phyloP scores from a whole-genome alignment of 2,329 filamentous ascomycete genomes.

The Penicillium sp. region DNA sequence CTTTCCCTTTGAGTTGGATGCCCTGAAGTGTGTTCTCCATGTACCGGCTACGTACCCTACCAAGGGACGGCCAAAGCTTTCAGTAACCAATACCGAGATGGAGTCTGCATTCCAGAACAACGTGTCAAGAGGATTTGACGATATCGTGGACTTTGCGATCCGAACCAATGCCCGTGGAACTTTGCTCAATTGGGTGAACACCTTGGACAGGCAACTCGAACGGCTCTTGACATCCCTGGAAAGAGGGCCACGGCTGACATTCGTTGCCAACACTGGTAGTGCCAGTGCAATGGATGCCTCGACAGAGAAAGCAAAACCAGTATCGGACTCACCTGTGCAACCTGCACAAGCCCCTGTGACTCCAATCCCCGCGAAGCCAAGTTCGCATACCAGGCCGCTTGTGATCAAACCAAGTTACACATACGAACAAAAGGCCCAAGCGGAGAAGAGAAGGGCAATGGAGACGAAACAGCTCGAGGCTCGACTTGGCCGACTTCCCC shows the following conservation, averaged over 20 bases:
- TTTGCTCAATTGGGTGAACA: slow-evolving; percentile 61
- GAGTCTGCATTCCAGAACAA: slow-evolving; percentile 68
- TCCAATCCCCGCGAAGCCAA: not conserved
- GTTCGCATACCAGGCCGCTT: slow-evolving; percentile 4
- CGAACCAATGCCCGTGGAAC: slow-evolving; percentile 44
- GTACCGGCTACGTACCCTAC: slow-evolving; percentile 61
- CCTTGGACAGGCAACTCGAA: slow-evolving; percentile 67
- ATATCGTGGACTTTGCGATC: slow-evolving; percentile 51
- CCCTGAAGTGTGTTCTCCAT: slow-evolving; percentile 60
- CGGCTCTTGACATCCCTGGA: slow-evolving; percentile 61
- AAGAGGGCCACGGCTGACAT: slow-evolving; percentile 66
- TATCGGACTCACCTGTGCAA: not conserved
- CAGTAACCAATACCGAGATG: slow-evolving; percentile 63
- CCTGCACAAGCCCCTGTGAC: not conserved
- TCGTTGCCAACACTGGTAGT: slow-evolving; percentile 54
- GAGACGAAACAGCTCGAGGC: slow-evolving; percentile 70
- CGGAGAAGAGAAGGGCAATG: slow-evolving; percentile 56
- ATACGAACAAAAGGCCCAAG: slow-evolving; percentile 54
- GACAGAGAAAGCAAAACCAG: slow-evolving; percentile 2
- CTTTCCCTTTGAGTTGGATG: slow-evolving; percentile 70
- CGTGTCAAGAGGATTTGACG: slow-evolving; percentile 67
- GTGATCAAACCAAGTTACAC: slow-evolving; percentile 49
- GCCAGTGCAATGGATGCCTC: slow-evolving; percentile 25
- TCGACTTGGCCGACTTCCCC: slow-evolving; percentile 60
- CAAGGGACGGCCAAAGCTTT: slow-evolving; percentile 49